Evolutionary conservation across 257 asterid species (phyloP).

Genomic region (Rubia yunnanensis): DNA sequence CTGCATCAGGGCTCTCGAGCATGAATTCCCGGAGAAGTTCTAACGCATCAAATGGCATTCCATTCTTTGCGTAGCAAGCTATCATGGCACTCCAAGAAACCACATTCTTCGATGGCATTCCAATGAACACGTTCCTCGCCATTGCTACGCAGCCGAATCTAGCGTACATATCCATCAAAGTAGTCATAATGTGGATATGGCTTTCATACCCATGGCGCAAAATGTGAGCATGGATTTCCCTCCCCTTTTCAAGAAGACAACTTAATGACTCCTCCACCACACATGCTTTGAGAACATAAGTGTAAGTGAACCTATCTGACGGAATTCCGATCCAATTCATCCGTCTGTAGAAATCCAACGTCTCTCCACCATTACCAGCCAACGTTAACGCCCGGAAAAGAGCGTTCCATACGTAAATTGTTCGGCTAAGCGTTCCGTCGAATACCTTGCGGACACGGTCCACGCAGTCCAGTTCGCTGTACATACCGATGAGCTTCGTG

Average conservation of each 20-base stretch:
- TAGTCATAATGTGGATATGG: conserved; percentile 76
- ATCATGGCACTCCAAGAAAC: conserved; percentile 97
- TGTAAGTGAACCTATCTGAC: conserved; percentile 85
- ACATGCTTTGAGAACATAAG: conserved; percentile 81
- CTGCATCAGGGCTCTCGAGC: conserved; percentile 31
- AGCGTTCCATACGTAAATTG: conserved; percentile 76
- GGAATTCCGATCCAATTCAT: conserved; percentile 55
- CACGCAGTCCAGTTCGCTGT: conserved; percentile 34
- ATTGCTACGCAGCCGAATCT: conserved; percentile 49
- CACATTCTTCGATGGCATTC: conserved; percentile 60
- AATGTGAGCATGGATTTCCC: conserved; percentile 71
- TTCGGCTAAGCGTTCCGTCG: conserved; percentile 43
- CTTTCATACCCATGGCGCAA: conserved; percentile 66
- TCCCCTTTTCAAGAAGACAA: conserved; percentile 30
- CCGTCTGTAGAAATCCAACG: conserved; percentile 37
- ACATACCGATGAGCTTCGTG: conserved; percentile 76
- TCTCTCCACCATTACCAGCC: conserved; percentile 68
- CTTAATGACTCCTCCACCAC: conserved; percentile 42
- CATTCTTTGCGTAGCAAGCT: conserved; percentile 67
- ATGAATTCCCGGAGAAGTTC: conserved; percentile 61
- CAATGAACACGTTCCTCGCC: conserved; percentile 46
- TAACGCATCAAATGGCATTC: conserved; percentile 56
- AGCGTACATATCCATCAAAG: conserved; percentile 74
- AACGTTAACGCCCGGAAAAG: conserved; percentile 63
- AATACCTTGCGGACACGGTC: conserved; percentile 70